phyloP scores from a whole-genome alignment of 202 grass and related monocot species.

The Panicum hallii region DNA sequence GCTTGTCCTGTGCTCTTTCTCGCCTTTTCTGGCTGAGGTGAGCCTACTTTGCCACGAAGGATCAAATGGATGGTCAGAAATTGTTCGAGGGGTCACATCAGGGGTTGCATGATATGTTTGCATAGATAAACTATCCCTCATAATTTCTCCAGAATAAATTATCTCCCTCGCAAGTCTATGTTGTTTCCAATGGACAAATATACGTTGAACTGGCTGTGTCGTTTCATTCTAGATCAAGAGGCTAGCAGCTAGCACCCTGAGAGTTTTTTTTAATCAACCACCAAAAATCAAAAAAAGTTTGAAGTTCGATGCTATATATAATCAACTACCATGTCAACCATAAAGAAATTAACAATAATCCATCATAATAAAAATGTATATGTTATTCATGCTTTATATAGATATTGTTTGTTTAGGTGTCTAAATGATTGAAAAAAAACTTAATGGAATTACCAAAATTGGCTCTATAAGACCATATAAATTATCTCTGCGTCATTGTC shows the following conservation, averaged over 20 bases:
- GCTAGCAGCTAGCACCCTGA: background rate
- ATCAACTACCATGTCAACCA: background rate
- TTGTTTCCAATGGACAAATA: background rate
- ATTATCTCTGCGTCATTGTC: no score
- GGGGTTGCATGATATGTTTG: background rate
- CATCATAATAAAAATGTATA: background rate
- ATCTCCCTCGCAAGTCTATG: background rate
- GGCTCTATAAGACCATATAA: no score
- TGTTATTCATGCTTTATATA: no score
- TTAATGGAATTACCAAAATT: no score
- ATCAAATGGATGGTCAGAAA: constrained; percentile 31
- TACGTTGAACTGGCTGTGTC: background rate
- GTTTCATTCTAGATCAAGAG: background rate
- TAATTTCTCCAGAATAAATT: background rate
- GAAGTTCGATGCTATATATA: background rate
- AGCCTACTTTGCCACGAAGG: constrained; percentile 18
- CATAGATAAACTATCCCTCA: background rate
- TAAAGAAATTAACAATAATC: background rate
- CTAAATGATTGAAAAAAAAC: background rate
- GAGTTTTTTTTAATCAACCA: background rate
- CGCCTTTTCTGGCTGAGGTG: constrained; percentile 30
- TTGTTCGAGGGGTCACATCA: constrained; percentile 7
- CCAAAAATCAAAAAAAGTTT: background rate
- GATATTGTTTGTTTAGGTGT: background rate
- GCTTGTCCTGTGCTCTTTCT: background rate